Conservation (phyloP, 2,329 filamentous ascomycete species). For the Pseudopyrenochaeta lycopersici region DNA sequence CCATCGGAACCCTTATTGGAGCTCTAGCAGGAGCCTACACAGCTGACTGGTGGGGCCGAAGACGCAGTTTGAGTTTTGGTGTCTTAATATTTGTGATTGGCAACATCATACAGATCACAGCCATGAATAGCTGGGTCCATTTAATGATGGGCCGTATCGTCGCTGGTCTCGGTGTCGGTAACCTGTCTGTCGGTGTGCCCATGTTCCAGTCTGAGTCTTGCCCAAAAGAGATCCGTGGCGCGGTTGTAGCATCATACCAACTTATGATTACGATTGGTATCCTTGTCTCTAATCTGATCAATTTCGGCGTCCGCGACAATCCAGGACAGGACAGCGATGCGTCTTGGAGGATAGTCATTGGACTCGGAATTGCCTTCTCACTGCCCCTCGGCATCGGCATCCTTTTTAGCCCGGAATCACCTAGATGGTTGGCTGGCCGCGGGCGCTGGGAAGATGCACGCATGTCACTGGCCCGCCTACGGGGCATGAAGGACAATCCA, state of each 20-base stretch:
- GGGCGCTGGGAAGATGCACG: constrained; percentile 60
- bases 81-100: constrained; percentile 56
- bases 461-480: constrained; percentile 62
- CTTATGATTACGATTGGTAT: constrained; percentile 58
- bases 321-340: constrained; percentile 47
- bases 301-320: constrained; percentile 54
- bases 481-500: constrained; percentile 60
- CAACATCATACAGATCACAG: constrained; percentile 55
- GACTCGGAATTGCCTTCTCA: constrained; percentile 43
- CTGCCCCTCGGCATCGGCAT: constrained; percentile 41
- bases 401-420: constrained; percentile 40
- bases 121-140: constrained; percentile 52
- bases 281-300: constrained; percentile 43
- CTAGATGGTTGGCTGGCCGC: constrained; percentile 58
- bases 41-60: constrained; percentile 62
- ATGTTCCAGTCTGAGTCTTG: constrained; percentile 73
- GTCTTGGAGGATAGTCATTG: constrained; percentile 46
- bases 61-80: constrained; percentile 58
- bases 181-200: constrained; percentile 66
- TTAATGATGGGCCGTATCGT: constrained; percentile 59
- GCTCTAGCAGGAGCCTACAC: constrained; percentile 56
- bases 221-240: constrained; percentile 69
- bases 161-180: constrained; percentile 54
- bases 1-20: constrained; percentile 54
- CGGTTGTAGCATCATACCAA: constrained; percentile 64